Conservation (phyloP, 2,329 filamentous ascomycete species). For the Ceratocystis lukuohia region DNA sequence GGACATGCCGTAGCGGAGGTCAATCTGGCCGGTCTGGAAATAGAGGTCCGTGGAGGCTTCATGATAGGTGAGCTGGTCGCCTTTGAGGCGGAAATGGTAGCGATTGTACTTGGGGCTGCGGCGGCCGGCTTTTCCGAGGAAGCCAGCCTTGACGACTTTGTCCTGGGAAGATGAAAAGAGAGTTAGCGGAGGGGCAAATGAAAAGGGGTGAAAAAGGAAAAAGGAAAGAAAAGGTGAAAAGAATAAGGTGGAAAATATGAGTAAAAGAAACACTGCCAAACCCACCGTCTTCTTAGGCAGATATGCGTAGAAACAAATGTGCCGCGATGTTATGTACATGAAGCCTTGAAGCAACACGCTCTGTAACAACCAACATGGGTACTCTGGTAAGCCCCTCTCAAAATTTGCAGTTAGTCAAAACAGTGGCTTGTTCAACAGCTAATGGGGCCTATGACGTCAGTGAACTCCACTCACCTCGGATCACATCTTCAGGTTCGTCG, state of each 20-base stretch:
- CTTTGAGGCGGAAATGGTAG: slow-evolving; percentile 88
- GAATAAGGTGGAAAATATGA: neutral
- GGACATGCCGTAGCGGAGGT: slow-evolving; percentile 81
- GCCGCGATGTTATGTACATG: slow-evolving; percentile 84
- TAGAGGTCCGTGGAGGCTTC: slow-evolving; percentile 72
- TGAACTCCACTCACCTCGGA: slow-evolving; percentile 44
- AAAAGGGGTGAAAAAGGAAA: neutral
- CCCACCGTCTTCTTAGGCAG: slow-evolving; percentile 80
- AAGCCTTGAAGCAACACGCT: slow-evolving; percentile 87
- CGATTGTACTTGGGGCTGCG: slow-evolving; percentile 77
- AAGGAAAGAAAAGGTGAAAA: neutral
- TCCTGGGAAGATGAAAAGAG: slow-evolving; percentile 34
- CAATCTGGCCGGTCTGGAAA: slow-evolving; percentile 83
- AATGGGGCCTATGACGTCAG: slow-evolving; percentile 10
- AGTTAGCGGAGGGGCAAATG: neutral
- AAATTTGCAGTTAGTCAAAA: slow-evolving; percentile 18
- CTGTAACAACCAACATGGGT: slow-evolving; percentile 84
- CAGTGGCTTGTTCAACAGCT: neutral
- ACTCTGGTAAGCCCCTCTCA: slow-evolving; percentile 42
- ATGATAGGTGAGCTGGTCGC: slow-evolving; percentile 84
- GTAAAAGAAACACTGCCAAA: neutral
- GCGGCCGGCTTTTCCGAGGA: slow-evolving; percentile 75
- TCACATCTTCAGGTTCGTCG: slow-evolving; percentile 66
- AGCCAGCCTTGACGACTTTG: slow-evolving; percentile 69
- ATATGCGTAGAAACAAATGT: slow-evolving; percentile 95